Conservation (phyloP, 1,139 yeast species). For the Pichia sp. region DNA sequence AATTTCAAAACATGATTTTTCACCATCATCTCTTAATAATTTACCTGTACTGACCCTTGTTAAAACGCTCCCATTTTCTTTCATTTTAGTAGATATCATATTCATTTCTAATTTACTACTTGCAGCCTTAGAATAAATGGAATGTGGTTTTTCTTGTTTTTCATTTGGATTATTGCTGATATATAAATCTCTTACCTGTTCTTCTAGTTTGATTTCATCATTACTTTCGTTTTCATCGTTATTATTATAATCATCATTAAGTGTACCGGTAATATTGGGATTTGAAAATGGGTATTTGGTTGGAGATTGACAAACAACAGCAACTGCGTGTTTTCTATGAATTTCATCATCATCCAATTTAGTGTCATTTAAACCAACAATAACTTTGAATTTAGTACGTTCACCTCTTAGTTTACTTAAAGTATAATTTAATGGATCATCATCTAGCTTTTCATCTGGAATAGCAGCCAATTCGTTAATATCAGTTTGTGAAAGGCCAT, state of each 20-base stretch:
- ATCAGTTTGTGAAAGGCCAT: slow-evolving; percentile 58
- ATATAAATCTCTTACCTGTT: slow-evolving; percentile 30
- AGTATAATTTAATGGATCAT: slow-evolving; percentile 72
- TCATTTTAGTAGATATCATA: slow-evolving; percentile 3
- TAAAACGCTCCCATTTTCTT: slow-evolving; percentile 11
- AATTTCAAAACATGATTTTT: slow-evolving; percentile 25
- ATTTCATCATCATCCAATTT: slow-evolving; percentile 9
- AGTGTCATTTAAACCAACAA: slow-evolving; percentile 22
- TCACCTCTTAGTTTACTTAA: slow-evolving; percentile 73
- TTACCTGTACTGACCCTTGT: slow-evolving; percentile 16
- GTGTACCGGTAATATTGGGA: background rate
- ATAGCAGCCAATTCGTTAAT: slow-evolving; percentile 71
- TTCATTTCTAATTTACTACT: slow-evolving; percentile 15
- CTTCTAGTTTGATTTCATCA: slow-evolving; percentile 28
- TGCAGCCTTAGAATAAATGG: too few species aligned
- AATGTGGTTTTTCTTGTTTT: background rate
- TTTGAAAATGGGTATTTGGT: background rate
- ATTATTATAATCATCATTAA: slow-evolving; percentile 1
- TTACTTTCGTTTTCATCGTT: slow-evolving; percentile 12
- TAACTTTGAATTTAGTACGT: slow-evolving; percentile 6
- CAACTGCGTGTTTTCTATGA: slow-evolving; percentile 19
- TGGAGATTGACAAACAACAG: slow-evolving; percentile 17
- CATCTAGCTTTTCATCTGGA: slow-evolving; percentile 66
- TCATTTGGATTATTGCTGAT: slow-evolving; percentile 15
- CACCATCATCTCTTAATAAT: slow-evolving; percentile 15